These are phyloP conservation scores for Kwoniella sp. DNA, from an alignment of 768 basidiomycete genomes.

Conservation along the genomic window DNA sequence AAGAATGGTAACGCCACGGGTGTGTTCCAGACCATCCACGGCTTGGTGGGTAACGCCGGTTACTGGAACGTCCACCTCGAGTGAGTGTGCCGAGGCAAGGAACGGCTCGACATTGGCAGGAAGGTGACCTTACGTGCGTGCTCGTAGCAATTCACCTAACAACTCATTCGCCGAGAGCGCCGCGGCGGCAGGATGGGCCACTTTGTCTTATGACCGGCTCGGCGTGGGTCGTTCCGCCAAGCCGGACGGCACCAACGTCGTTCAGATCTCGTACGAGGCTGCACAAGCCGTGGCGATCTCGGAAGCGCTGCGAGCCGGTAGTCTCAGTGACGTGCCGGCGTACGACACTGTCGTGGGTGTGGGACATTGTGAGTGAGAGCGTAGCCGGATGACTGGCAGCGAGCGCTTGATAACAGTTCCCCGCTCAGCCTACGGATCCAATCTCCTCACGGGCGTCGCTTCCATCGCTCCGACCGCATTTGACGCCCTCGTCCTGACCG, in stretches of 20 bases:
- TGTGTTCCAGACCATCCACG: constrained; percentile 29
- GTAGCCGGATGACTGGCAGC: background rate
- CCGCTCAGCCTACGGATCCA: constrained; percentile 20
- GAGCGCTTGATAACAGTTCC: background rate
- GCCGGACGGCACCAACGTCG: constrained; percentile 33
- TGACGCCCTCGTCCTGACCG: constrained; percentile 31
- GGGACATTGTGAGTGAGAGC: constrained; percentile 32
- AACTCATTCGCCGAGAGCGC: constrained; percentile 34
- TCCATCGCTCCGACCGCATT: constrained; percentile 14
- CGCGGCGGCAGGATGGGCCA: constrained; percentile 29
- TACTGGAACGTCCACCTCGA: constrained; percentile 34
- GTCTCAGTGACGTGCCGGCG: constrained; percentile 10
- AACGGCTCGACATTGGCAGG: background rate
- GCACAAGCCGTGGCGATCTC: constrained; percentile 30
- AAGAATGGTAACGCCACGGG: constrained; percentile 18
- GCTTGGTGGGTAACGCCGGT: constrained; percentile 26
- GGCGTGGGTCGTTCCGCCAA: constrained; percentile 35
- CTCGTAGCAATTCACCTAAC: constrained; percentile 8
- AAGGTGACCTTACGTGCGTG: background rate
- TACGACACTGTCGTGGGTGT: constrained; percentile 32
- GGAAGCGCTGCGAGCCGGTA: constrained; percentile 21
- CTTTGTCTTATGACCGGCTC: constrained; percentile 37
- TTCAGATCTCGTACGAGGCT: constrained; percentile 34
- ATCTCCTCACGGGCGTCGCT: constrained; percentile 13
- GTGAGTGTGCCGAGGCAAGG: constrained; percentile 1